Base-by-base conservation (phyloP, 106 monocot genomes). In the Dioscorea zingiberensis region DNA sequence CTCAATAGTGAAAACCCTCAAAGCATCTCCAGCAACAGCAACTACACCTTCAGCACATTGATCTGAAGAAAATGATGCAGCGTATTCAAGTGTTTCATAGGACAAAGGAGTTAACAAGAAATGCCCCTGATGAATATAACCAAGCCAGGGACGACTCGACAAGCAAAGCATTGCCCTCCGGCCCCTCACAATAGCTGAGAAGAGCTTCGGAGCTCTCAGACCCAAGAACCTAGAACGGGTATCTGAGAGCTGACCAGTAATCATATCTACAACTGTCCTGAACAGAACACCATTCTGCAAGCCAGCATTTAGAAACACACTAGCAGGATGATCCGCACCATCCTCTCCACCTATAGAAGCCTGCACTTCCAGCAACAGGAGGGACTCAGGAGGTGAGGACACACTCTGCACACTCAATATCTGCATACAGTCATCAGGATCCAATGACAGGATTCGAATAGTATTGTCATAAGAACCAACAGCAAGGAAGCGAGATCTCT, bases 1-100 rank as follows among this genome's bases (percentile, higher is more conserved):
- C 65, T 97, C 97, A 56, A 97, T 92, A 7, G 97, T 97, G 69
- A 97, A 97, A 64, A 97, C 74, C 58, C 88, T 88, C 78, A 97
- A 53, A 32, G 82, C 91, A 64, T 97, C 88, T 59, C 85, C 85
- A 77, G 97, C 91, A 30, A 97, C 91, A 22, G 97, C 91, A 26
- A 97, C 97, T 30, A 97, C 87, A 79, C 97, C 97, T 76, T 97
- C 97, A 17, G 97, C 88, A 77, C 97, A 97, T 83, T 97, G 97
- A 75, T 97, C 97, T 14, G 97, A 97, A 29, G 91, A 88, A 63
- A 97, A 97, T 1, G 91, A 88, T 48, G 97, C 91, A 56, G 97
- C 97, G 66, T 79, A 97, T 51, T 97, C 97, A 27, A 97, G 81
- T 29, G 91, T 88, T 60, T 91, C 91, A 59, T 88, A 97, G 2